A percentile compares a stretch with the other conserved stretches of the same genome.
Evolutionary conservation across 179 eudicot species (phyloP).

Genomic region (Vitellaria paradoxa): DNA sequence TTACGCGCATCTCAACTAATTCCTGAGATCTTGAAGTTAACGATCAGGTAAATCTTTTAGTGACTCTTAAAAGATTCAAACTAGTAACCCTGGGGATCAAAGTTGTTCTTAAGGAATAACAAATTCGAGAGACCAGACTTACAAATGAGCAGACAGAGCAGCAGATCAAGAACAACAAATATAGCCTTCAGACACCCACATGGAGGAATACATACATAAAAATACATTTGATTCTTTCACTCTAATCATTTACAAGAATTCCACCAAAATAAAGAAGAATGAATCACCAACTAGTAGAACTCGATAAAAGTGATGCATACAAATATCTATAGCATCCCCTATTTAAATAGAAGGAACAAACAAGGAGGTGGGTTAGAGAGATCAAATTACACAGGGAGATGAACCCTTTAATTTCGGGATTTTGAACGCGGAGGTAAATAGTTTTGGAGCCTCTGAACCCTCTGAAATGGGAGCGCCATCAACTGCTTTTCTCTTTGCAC

Average conservation of each 20-base stretch:
- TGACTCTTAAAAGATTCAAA: too few relatives aligned
- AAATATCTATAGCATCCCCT: background rate
- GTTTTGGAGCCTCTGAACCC: constrained; percentile 26
- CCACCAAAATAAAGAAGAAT: background rate
- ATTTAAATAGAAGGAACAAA: background rate
- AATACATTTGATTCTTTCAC: background rate
- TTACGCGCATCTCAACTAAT: too few relatives aligned
- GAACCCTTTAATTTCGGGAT: constrained; percentile 38
- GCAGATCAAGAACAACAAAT: background rate
- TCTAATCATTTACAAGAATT: background rate
- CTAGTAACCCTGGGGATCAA: too few relatives aligned
- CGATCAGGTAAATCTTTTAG: too few relatives aligned
- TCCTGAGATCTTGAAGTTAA: too few relatives aligned
- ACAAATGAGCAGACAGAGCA: too few relatives aligned
- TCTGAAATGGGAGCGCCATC: background rate
- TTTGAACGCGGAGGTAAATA: constrained; percentile 39
- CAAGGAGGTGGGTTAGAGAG: background rate
- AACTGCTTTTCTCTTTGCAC: constrained; percentile 30
- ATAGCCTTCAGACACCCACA: background rate
- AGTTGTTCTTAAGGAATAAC: too few relatives aligned
- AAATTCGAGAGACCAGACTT: too few relatives aligned
- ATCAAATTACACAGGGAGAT: constrained; percentile 21
- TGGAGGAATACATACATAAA: background rate
- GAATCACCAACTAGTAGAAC: background rate
- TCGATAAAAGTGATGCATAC: background rate